Evolutionary conservation across 441 rosid species (phyloP), one percentile per base, ranked within the genome.

Genomic region (Flueggea neowawraea): DNA sequence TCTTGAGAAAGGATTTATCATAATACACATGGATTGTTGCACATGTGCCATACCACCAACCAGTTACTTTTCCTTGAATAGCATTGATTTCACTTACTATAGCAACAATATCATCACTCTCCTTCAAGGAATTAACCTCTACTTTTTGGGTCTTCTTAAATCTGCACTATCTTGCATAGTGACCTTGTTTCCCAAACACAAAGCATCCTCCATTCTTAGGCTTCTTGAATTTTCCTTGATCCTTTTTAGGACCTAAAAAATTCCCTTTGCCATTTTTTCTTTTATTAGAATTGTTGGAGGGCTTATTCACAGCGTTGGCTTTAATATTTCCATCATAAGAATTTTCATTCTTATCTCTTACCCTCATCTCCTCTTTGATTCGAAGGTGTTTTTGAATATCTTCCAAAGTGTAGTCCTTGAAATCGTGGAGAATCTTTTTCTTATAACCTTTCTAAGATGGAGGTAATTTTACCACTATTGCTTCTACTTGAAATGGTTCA

Each of bases 31-130:
- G 14, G 0, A 60, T 0, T 0, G n/a, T 55, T 2, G 3, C 33
- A 44, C 60, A 0, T 0, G 0, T 51, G 33, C 66, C 64, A 50
- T 22, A 47, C 57, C 39, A 67, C 48, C 10, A 65, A 43, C 65
- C 13, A 12, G 1, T 52, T 13, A 12, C 10, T 56, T 3, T 64
- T 13, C 48, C 60, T 52, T 22, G 28, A 6, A 39, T 10, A 48
- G 10, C 41, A 22, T 54, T 14, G n/a, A 62, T 17, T 16, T 41
- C 10, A 14, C 22, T 15, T 28, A 64, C 17, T 55, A 55, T 47
- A 0, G 28, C 41, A 57, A 17, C 3, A 43, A 6, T 43, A 6
- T 43, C 45, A 43, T 6, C 1, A 1, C 12, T 1, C 2, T 0
- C 0, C 10, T n/a, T 5, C 9, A 1, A 8, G 6, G 4, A 1